Conservation (phyloP, 345 rosid species). For the Ceriops tagal region DNA sequence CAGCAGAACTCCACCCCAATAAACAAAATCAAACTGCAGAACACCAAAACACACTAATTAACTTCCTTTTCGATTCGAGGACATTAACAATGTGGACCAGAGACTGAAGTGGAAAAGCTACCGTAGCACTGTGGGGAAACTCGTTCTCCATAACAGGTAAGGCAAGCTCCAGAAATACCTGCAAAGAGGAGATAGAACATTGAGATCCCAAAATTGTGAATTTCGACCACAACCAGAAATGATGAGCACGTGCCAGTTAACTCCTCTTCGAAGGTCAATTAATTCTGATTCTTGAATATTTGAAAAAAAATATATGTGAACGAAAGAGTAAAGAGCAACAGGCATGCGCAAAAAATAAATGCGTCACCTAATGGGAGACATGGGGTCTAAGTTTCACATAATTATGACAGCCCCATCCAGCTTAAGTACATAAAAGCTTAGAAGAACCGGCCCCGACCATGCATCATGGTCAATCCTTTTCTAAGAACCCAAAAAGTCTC, state of each 20-base stretch:
- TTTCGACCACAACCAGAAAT: background rate
- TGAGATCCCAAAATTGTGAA: background rate
- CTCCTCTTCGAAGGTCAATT: no score
- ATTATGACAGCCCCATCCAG: no score
- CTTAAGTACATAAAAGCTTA: no score
- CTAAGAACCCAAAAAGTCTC: background rate
- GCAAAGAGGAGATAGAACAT: slow-evolving; percentile 11
- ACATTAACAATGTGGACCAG: background rate
- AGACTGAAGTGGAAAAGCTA: slow-evolving; percentile 18
- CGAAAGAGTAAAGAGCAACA: no score
- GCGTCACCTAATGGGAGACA: no score
- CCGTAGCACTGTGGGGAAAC: slow-evolving; percentile 70
- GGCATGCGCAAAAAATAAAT: no score
- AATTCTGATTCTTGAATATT: no score
- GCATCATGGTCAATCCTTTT: no score
- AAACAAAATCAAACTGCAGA: slow-evolving; percentile 57
- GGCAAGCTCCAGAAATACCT: slow-evolving; percentile 94
- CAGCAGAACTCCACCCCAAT: slow-evolving; percentile 77
- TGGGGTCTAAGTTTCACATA: no score
- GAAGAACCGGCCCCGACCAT: no score
- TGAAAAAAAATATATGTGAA: no score
- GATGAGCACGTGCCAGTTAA: background rate
- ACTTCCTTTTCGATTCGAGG: background rate
- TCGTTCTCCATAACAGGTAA: slow-evolving; percentile 70
- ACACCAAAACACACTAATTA: no score